phyloP scores from a whole-genome alignment of 1,139 yeast genomes.

The Protomyces inouyei region DNA sequence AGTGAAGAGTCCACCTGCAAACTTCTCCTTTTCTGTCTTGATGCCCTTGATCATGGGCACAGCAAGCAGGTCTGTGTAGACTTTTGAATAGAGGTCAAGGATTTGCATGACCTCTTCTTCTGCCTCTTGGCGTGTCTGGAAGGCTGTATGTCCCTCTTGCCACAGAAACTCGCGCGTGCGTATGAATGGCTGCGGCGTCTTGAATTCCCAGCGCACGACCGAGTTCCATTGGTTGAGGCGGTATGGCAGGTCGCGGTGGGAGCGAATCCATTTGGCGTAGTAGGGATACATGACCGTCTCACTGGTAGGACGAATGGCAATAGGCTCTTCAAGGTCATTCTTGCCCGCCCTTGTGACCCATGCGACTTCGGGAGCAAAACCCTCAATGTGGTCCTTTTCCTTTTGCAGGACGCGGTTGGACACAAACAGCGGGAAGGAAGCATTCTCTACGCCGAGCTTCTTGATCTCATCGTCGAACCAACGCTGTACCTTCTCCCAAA shows the following conservation, averaged over 20 bases:
- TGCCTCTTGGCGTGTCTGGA: slow-evolving; percentile 75
- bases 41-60: slow-evolving; percentile 95
- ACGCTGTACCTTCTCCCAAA: slow-evolving; percentile 91
- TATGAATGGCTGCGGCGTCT: slow-evolving; percentile 98
- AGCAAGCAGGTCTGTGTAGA: slow-evolving; percentile 88
- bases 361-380: slow-evolving; percentile 99
- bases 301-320: slow-evolving; percentile 98
- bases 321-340: slow-evolving; percentile 93
- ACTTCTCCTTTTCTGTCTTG: slow-evolving; percentile 95
- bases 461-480: slow-evolving; percentile 80
- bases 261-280: slow-evolving; percentile 97
- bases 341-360: slow-evolving; percentile 98
- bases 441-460: slow-evolving; percentile 83
- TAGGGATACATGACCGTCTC: slow-evolving; percentile 99
- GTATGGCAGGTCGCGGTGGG: slow-evolving; percentile 95
- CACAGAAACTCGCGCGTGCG: slow-evolving; percentile 98
- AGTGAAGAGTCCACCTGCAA: slow-evolving; percentile 95
- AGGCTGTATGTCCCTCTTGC: slow-evolving; percentile 99
- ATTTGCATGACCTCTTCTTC: slow-evolving; percentile 77
- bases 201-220: slow-evolving; percentile 97
- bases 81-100: slow-evolving; percentile 74
- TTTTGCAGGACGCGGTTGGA: slow-evolving; percentile 86
- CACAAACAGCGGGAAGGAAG: slow-evolving; percentile 98
- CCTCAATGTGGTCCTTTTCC: slow-evolving; percentile 98
- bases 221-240: slow-evolving; percentile 98